Conservation (phyloP, 2,329 filamentous ascomycete species). For the Epichloe uncinata region DNA sequence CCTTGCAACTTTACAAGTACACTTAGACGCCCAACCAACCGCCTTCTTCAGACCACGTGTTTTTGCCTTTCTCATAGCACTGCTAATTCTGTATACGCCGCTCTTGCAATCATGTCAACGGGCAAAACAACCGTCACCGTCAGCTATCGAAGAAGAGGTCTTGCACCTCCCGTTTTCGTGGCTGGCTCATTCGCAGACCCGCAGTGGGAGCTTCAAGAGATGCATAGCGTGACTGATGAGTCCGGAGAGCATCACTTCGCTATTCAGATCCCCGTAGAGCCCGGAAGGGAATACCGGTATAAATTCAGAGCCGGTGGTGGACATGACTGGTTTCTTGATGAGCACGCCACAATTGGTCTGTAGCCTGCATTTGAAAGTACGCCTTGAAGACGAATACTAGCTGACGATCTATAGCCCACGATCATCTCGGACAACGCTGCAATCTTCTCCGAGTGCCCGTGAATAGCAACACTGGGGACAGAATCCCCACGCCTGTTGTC, state of each 20-base stretch:
- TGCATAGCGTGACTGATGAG: conserved; percentile 39
- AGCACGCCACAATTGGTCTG: conserved; percentile 43
- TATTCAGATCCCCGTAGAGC: conserved; percentile 39
- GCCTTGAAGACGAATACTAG: background rate
- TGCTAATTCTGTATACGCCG: background rate
- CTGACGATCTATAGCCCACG: conserved; percentile 1
- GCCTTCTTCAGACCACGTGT: too few relatives aligned
- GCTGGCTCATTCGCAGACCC: conserved; percentile 58
- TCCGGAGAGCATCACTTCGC: conserved; percentile 45
- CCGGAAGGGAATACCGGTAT: conserved; percentile 54
- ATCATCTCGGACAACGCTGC: conserved; percentile 6
- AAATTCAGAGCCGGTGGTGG: conserved; percentile 57
- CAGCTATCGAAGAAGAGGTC: conserved; percentile 45
- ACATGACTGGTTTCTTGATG: conserved; percentile 59
- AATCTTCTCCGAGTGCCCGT: conserved; percentile 10
- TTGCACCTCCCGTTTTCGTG: conserved; percentile 54
- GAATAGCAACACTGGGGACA: conserved; percentile 6
- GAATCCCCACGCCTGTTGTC: conserved; percentile 1
- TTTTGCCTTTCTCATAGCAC: background rate
- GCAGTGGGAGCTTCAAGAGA: conserved; percentile 54
- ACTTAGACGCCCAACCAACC: too few relatives aligned
- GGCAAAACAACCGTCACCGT: conserved; percentile 36
- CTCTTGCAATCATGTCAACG: conserved; percentile 8
- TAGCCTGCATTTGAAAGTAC: background rate
- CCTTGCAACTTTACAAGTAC: too few relatives aligned